Base-by-base conservation (phyloP, 768 basidiomycete species). In the Kwoniella newhampshirensis region DNA sequence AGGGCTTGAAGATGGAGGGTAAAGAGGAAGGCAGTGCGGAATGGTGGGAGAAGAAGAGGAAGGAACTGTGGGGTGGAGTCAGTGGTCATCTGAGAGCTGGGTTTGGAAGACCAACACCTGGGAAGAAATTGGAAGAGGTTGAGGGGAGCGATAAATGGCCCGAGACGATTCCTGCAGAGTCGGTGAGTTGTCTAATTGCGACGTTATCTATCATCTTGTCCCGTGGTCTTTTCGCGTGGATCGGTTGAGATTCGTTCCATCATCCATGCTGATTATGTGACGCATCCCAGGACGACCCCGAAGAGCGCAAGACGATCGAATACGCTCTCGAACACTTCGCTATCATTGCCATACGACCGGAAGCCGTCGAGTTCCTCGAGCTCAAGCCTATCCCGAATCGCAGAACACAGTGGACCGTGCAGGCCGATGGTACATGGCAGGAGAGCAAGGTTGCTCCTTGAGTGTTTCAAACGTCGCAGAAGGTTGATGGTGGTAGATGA, bases 1-100 rank as follows among this genome's bases (percentile, higher is more conserved):
- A 51, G 11, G 62, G 59, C 0, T 28, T 64, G 18, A 66, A 62
- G 1, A 51, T 65, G 17, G 62, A 74, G 25, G 59, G 48, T 2
- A 45, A 59, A 1, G 66, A 67, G 42, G 70, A 71, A 23, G 56
- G 47, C 3, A 49, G 51, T 1, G 51, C 50, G n/a, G 57, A 67
- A 40, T 76, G 58, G 59, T 76, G 75, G 75, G 61, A 67, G 36
- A 50, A 58, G 28, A 57, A 74, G 59, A 50, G 75, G 57, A 64
- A 60, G 46, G 49, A 58, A 43, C 30, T 60, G 18, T 74, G 71
- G 68, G 60, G 52, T 66, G 44, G 57, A 32, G 44, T 74, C 47
- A 69, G 67, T 47, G 75, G 75, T 20, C 75, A 76, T 63, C 50
- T 76, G 46, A 51, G 75, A 18, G 75, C 71, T 17, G 64, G 66